Base-by-base conservation (phyloP, 768 basidiomycete species). In the Saitozyma sp. region DNA sequence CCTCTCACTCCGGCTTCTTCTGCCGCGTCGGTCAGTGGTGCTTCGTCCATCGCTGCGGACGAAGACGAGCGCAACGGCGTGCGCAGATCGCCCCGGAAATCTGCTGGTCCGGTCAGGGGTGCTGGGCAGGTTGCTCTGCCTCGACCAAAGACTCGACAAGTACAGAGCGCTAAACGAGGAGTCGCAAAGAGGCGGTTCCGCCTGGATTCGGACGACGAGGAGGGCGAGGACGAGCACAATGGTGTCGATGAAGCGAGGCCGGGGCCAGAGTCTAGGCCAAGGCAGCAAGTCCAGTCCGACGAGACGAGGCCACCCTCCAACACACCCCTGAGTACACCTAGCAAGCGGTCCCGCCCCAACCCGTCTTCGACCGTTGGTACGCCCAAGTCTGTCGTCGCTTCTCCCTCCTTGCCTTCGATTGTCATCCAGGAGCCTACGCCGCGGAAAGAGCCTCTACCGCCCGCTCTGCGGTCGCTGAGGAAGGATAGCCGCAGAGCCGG, bases 381-480 rank as follows among this genome's bases (percentile, higher is more conserved):
- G 50, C 50, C 8, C 58, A 59, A 41, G 40, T 40, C 50, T 50
- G 50, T 50, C 58, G 58, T 2, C 40, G 50, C 4, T 50, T 49
- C 19, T 11, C 49, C 49, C 17, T 14, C 40, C 5, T 42, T 64
- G 39, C 64, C 68, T 9, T 54, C 54, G 17, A 71, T 70, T 29
- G 48, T 61, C 7, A 54, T 70, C 1, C 69, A 73, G 54, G 71
- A 64, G n/a, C 62, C 72, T 5, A 75, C 70, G 40, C 74, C 74
- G 9, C 41, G 68, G 16, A 72, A 70, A 68, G 49, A 67, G 45
- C 68, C 66, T 16, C 42, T 69, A 50, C 62, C 70, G 8, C 56
- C 68, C 4, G 63, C 67, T 45, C 58, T 40, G 20, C 56, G 52
- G 43, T 52, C 41, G 38, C 50, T 46, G 37, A 17, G 29, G 54